Evolutionary conservation across 1,284 basidiomycete species (phyloP).

Genomic region (Wallemia ichthyophaga): DNA sequence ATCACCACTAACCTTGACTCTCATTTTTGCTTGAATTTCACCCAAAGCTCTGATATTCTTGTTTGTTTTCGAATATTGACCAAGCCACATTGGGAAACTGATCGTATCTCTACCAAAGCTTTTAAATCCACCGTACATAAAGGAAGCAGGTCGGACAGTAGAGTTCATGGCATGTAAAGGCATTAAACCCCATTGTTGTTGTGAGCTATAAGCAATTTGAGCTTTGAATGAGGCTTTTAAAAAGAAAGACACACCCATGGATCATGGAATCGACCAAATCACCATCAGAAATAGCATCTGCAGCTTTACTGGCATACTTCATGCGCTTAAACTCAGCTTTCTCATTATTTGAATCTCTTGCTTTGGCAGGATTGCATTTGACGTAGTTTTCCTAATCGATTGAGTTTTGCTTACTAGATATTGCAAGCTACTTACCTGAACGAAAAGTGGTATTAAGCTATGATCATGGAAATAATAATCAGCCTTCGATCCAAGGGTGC

Average conservation of each 20-base stretch:
- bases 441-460: constrained; percentile 72
- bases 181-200: constrained; percentile 90
- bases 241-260: constrained; percentile 34
- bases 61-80: constrained; percentile 75
- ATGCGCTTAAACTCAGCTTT: constrained; percentile 35
- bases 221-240: background rate
- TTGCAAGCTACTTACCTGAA: constrained; percentile 38
- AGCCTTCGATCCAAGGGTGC: constrained; percentile 69
- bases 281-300: constrained; percentile 72
- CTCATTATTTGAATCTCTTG: constrained; percentile 32
- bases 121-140: constrained; percentile 47
- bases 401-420: too few species aligned
- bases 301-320: constrained; percentile 30
- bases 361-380: constrained; percentile 39
- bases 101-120: constrained; percentile 22
- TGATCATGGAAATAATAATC: constrained; percentile 93
- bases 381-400: constrained; percentile 88
- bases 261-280: constrained; percentile 85
- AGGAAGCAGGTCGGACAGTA: constrained; percentile 52
- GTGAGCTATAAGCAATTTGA: constrained; percentile 24
- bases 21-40: constrained; percentile 84
- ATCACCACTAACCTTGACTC: constrained; percentile 66
- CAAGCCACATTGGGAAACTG: constrained; percentile 73
- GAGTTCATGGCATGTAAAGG: constrained; percentile 76
- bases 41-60: constrained; percentile 52